Base-by-base conservation (phyloP, 169 alveolate genomes). In the Eimeria brunetti region DNA sequence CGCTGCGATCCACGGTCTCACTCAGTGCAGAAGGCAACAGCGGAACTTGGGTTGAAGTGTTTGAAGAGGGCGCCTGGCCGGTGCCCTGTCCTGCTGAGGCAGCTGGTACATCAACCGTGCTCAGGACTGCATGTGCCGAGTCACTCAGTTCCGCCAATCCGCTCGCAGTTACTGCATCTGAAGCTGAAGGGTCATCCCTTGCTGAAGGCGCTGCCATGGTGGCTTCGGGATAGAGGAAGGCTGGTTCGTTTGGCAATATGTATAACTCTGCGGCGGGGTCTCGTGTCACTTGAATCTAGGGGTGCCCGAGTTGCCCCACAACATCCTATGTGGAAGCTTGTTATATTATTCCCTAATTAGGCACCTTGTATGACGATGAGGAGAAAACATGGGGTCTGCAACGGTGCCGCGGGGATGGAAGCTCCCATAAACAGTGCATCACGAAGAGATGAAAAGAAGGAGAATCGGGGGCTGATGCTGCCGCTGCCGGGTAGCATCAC, bases 171-270 rank as follows among this genome's bases (percentile, higher is more conserved):
- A 49, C 33, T 27, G 67, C 46, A 12, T n/a, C 88, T 49, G 88
- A 30, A 1, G 67, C 64, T 27, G 67, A 44, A 78, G 44, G 88
- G 24, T 12, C 88, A 46, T 12, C 67, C 7, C 49, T 51, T n/a
- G 67, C 46, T n/a, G 69, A 41, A 78, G 64, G 38, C 27, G 88
- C 44, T 49, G 88, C 88, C 88, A 78, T 78, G 67, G 67, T n/a
- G 67, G 88, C 41, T 78, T 14, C 41, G 36, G 44, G 8, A 11
- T 30, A 46, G 44, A 49, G 30, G 9, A 38, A 7, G 27, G 46
- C n/a, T 44, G n/a, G 24, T 7, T 3, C 49, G 64, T 22, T 16
- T 7, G 46, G 22, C 7, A 27, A 14, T 51, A 20, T 46, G 88
- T n/a, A 12, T 12, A 62, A 27, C 41, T 12, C 20, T 78, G 88